Evolutionary conservation across 176 grass and related monocot genomes (phyloP).

Genomic region (Elymus sibiricus): DNA sequence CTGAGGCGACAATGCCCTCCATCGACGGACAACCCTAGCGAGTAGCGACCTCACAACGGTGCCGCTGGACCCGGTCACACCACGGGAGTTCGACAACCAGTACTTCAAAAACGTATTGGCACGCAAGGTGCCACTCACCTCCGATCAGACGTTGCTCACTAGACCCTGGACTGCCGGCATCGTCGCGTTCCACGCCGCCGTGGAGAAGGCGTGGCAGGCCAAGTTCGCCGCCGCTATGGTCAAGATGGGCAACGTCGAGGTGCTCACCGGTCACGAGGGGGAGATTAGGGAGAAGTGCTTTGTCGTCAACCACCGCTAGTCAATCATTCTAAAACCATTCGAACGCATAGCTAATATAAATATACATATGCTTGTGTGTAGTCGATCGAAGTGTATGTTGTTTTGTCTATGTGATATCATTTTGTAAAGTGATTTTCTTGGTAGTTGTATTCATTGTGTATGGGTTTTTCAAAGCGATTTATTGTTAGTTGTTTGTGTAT

Average conservation of each 20-base stretch:
- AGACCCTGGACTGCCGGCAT: conserved; percentile 12
- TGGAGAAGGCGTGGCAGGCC: background rate
- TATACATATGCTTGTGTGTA: too few species aligned
- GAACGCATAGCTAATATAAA: background rate
- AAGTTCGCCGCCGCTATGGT: conserved; percentile 41
- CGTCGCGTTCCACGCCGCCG: conserved; percentile 20
- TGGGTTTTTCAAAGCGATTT: too few species aligned
- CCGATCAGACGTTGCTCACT: conserved; percentile 47
- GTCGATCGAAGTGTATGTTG: too few species aligned
- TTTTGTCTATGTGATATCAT: too few species aligned
- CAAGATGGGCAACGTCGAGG: conserved; percentile 36
- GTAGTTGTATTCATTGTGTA: too few species aligned
- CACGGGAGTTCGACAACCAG: conserved; percentile 36
- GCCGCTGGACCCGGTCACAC: conserved; percentile 16
- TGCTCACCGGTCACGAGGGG: conserved; percentile 35
- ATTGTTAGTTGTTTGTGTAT: too few species aligned
- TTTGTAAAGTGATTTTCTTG: too few species aligned
- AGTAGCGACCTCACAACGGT: conserved; percentile 9
- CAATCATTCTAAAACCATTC: background rate
- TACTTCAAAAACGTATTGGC: conserved; percentile 42
- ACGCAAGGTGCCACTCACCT: conserved; percentile 35
- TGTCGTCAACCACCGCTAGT: conserved; percentile 16
- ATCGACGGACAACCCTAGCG: background rate
- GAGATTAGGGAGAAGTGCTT: conserved; percentile 44
- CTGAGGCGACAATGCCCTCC: conserved; percentile 42